These are phyloP conservation scores for Podila minutissima DNA, from an alignment of 192 early-diverging fungal genomes.

Conservation along the genomic window DNA sequence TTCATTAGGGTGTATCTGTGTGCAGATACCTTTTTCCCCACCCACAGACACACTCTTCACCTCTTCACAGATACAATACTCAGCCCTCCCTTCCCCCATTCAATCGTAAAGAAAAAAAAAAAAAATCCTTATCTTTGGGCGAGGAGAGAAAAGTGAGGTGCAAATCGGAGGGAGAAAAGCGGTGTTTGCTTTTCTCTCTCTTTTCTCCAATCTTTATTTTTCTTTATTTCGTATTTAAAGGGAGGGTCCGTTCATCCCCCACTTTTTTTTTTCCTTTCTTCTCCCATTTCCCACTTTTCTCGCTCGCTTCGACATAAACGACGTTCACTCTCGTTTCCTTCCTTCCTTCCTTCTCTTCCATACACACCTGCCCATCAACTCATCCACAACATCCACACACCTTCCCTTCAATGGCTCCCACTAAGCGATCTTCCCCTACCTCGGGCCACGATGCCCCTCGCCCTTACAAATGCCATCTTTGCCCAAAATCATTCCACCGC, in stretches of 20 bases:
- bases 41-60: not conserved
- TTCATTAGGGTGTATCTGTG: too few species aligned
- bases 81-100: not conserved
- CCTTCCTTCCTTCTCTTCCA: too few species aligned
- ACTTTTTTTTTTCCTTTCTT: constrained; percentile 6
- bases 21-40: too few species aligned
- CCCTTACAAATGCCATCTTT: constrained; percentile 70
- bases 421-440: constrained; percentile 40
- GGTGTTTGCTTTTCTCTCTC: not conserved
- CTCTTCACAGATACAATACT: not conserved
- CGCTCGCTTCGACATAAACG: constrained; percentile 32
- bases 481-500: constrained; percentile 78
- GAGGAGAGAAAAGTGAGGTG: too few species aligned
- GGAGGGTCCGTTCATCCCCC: too few species aligned
- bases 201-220: not conserved
- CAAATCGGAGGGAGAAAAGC: not conserved
- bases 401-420: constrained; percentile 9
- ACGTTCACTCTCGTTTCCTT: constrained; percentile 50
- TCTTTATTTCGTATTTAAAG: constrained; percentile 1
- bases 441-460: constrained; percentile 64
- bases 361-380: too few species aligned
- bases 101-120: not conserved
- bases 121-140: too few species aligned
- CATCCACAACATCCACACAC: not conserved
- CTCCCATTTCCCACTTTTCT: not conserved